Evolutionary conservation across 768 basidiomycete species (phyloP), one percentile per base, ranked within the genome.

Genomic region (Dacryopinax spathularia): DNA sequence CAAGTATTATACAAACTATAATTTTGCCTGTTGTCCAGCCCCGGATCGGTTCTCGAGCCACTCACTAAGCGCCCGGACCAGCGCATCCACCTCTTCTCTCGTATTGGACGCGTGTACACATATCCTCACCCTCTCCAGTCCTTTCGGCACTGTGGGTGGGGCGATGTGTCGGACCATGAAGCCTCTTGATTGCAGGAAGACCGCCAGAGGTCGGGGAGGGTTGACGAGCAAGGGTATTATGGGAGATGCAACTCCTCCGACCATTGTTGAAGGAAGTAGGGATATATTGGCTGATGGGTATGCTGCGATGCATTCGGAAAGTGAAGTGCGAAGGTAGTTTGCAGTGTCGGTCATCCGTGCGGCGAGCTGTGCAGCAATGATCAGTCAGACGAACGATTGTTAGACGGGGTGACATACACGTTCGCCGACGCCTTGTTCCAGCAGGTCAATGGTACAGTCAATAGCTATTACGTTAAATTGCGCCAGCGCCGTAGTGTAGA

Each of bases 121-220:
- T n/a, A 97, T 82, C 1, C 94, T 75, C 1, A 97, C 86, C 18
- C 93, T 82, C 65, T 93, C 88, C 65, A 81, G 81, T 9, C 90
- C 92, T 62, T 85, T 86, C 0, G 93, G 91, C 0, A 96, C 93
- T 0, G 93, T 96, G 0, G 95, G 94, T 78, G 86, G 87, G 10
- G 82, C 84, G 39, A 92, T 91, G 2, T 88, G 84, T 2, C 86
- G 83, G 0, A 86, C 87, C 67, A 85, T 84, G 69, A 88, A 79
- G 1, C 81, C 80, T 1, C 67, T 66, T 22, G 62, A 64, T 60
- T 73, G 73, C 44, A 96, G 84, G 70, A 85, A 81, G 0, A 82
- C 76, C 0, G 92, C 86, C 27, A 96, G 82, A 0, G 84, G 82
- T 1, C 87, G 88, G 0, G 94, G 87, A 22, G 82, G 79, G 1